These are phyloP conservation scores for Thelonectria olida DNA, from an alignment of 2,329 filamentous ascomycete species.

Conservation along the genomic window DNA sequence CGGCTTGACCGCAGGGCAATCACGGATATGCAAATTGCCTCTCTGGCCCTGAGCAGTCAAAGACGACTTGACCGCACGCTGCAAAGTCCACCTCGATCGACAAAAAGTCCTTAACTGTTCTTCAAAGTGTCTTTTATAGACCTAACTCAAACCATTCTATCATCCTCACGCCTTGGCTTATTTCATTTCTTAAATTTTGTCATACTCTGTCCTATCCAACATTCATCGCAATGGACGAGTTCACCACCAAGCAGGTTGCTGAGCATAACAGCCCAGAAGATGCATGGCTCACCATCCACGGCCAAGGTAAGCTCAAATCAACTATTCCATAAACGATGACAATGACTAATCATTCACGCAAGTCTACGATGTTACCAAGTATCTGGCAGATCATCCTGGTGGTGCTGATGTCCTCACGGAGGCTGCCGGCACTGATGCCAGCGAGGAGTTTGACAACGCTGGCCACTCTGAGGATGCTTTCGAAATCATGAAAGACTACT, in stretches of 20 bases:
- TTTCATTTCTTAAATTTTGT: too few relatives aligned
- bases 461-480: constrained; percentile 76
- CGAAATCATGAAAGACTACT: constrained; percentile 52
- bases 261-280: constrained; percentile 58
- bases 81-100: too few relatives aligned
- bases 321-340: not conserved
- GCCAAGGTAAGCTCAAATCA: constrained; percentile 64
- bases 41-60: too few relatives aligned
- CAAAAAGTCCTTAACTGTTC: too few relatives aligned
- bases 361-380: constrained; percentile 69
- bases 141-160: too few relatives aligned
- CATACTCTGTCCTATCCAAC: too few relatives aligned
- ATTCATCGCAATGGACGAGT: too few relatives aligned
- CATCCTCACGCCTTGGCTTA: too few relatives aligned
- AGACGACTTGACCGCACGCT: too few relatives aligned
- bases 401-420: constrained; percentile 82
- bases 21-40: too few relatives aligned
- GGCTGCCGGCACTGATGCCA: constrained; percentile 80
- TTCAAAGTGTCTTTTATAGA: too few relatives aligned
- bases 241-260: constrained; percentile 54
- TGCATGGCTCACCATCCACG: constrained; percentile 65
- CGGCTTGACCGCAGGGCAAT: too few relatives aligned
- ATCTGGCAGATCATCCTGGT: constrained; percentile 71
- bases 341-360: constrained; percentile 5
- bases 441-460: constrained; percentile 83